Conservation (phyloP, 2,329 filamentous ascomycete genomes). For the Lasiodiplodia theobromae region DNA sequence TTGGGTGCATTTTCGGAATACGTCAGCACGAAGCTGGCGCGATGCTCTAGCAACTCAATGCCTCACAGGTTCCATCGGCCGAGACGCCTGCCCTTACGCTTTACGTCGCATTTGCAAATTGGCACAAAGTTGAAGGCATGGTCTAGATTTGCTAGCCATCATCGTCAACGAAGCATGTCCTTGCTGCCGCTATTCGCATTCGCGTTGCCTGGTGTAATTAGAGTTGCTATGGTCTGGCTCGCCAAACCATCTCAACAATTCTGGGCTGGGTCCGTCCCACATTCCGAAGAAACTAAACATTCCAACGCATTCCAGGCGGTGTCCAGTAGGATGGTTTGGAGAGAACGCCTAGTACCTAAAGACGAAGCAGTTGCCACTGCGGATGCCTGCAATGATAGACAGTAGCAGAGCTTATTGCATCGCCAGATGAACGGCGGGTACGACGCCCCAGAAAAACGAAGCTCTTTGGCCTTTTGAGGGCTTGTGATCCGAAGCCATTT, state of each 20-base stretch:
- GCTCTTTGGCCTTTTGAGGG: not conserved
- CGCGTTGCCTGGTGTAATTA: not conserved
- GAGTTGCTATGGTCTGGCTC: too few species aligned
- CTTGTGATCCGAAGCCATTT: not conserved
- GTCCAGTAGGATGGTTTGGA: not conserved
- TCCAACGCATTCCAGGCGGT: not conserved
- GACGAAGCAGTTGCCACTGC: not conserved
- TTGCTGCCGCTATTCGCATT: not conserved
- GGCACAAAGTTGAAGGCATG: too few species aligned
- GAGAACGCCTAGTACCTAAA: not conserved
- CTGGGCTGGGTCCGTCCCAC: too few species aligned
- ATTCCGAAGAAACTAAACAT: not conserved
- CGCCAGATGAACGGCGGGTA: not conserved
- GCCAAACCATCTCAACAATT: not conserved
- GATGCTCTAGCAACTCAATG: not conserved
- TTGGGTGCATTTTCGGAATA: not conserved
- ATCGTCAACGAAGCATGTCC: not conserved
- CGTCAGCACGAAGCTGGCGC: not conserved
- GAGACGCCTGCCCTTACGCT: not conserved
- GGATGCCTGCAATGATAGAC: not conserved
- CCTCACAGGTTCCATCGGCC: not conserved
- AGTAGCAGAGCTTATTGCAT: not conserved
- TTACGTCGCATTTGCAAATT: not conserved
- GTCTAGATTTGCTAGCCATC: too few species aligned
- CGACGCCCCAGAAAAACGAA: not conserved